These are phyloP conservation scores for Drechslera avenae DNA, from an alignment of 2,329 filamentous ascomycete species.

Conservation along the genomic window DNA sequence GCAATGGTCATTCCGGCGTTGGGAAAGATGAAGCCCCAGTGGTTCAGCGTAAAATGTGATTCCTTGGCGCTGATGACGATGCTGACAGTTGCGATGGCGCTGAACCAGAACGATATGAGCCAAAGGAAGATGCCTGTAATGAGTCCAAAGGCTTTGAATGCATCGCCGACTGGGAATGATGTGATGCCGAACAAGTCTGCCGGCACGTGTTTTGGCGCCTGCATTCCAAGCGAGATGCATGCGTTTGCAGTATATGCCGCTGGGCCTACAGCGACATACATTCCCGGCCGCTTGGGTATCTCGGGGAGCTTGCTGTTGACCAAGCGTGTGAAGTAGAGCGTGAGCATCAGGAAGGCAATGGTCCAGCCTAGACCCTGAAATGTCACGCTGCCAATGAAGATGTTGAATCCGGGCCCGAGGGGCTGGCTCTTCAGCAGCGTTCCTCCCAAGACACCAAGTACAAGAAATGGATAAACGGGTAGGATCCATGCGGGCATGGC, in stretches of 20 bases:
- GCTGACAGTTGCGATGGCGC: slow-evolving; percentile 50
- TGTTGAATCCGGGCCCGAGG: slow-evolving; percentile 22
- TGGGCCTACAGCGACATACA: slow-evolving; percentile 59
- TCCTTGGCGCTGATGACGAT: slow-evolving; percentile 46
- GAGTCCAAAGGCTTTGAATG: slow-evolving; percentile 51
- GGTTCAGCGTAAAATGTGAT: slow-evolving; percentile 44
- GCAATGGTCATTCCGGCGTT: slow-evolving; percentile 63
- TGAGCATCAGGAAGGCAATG: slow-evolving; percentile 70
- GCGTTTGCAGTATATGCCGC: slow-evolving; percentile 35
- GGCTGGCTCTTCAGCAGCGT: slow-evolving; percentile 46
- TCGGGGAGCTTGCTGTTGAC: slow-evolving; percentile 63
- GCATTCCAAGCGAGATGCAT: slow-evolving; percentile 49
- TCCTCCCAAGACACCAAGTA: slow-evolving; percentile 46
- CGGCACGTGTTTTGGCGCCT: slow-evolving; percentile 46
- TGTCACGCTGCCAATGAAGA: slow-evolving; percentile 62
- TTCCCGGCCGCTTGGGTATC: slow-evolving; percentile 49
- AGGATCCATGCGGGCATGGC: slow-evolving; percentile 50
- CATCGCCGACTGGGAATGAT: slow-evolving; percentile 42
- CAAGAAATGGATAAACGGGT: slow-evolving; percentile 41
- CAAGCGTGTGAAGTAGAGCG: slow-evolving; percentile 71
- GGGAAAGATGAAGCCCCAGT: slow-evolving; percentile 69
- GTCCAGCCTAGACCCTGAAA: slow-evolving; percentile 72
- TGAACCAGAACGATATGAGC: slow-evolving; percentile 58
- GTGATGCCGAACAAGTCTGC: slow-evolving; percentile 41
- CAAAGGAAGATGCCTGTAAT: slow-evolving; percentile 54